A percentile compares a stretch with the other conserved stretches of the same genome.
These are phyloP conservation scores for Lunularia cruciata DNA, from an alignment of 225 moss, liverwort and hornwort genomes.

Conservation along the genomic window DNA sequence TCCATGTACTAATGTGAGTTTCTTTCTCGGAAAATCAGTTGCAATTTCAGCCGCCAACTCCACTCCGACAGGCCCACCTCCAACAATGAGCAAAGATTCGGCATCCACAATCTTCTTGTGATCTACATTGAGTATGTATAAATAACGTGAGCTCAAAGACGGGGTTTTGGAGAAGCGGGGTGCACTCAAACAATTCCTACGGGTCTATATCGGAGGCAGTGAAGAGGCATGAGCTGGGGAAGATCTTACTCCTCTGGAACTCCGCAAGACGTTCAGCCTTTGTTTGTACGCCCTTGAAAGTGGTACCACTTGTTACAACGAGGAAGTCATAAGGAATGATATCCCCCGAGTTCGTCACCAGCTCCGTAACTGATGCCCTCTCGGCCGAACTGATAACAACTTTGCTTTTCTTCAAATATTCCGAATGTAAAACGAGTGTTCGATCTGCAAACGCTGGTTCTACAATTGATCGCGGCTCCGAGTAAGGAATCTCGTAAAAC, in stretches of 20 bases:
- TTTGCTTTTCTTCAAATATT: conserved; percentile 49
- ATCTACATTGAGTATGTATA: conserved; percentile 23
- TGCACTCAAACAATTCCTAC: too few species aligned
- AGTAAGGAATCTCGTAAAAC: conserved; percentile 66
- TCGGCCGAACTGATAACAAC: conserved; percentile 36
- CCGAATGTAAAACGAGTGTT: conserved; percentile 44
- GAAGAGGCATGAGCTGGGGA: background rate
- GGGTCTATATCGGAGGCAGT: background rate
- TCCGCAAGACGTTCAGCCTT: conserved; percentile 51
- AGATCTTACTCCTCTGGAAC: conserved; percentile 49
- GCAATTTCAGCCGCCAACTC: conserved; percentile 65
- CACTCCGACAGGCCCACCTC: conserved; percentile 79
- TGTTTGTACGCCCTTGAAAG: conserved; percentile 40
- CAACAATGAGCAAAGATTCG: conserved; percentile 52
- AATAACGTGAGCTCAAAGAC: background rate
- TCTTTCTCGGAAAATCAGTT: conserved; percentile 58
- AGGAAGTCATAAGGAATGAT: conserved; percentile 61
- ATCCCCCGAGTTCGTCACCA: conserved; percentile 49
- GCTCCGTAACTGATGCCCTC: conserved; percentile 41
- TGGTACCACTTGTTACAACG: conserved; percentile 62
- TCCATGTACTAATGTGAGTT: conserved; percentile 60
- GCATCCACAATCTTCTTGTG: conserved; percentile 48
- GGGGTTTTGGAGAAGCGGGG: too few species aligned
- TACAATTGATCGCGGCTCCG: conserved; percentile 62
- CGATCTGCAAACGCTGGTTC: conserved; percentile 66